Evolutionary conservation across 192 early-diverging fungal species (phyloP).

Genomic region (Coemansia sp.): DNA sequence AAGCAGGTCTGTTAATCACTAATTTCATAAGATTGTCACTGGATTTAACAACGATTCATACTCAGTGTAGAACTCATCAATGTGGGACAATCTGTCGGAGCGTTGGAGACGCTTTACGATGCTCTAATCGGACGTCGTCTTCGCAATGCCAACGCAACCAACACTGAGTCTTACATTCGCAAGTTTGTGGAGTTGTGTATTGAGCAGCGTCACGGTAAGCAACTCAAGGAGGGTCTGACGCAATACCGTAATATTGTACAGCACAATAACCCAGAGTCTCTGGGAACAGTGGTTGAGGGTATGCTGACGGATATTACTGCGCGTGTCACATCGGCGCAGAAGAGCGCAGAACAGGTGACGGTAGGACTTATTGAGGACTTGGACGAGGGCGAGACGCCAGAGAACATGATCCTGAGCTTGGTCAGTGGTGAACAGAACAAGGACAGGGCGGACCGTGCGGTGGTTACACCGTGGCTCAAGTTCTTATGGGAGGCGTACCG

Average conservation of each 20-base stretch:
- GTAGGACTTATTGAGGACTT: conserved; percentile 88
- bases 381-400: conserved; percentile 94
- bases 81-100: conserved; percentile 80
- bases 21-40: background rate
- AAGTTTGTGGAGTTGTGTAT: conserved; percentile 92
- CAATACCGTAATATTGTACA: conserved; percentile 99
- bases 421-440: conserved; percentile 92
- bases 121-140: conserved; percentile 89
- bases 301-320: conserved; percentile 86
- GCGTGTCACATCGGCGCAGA: conserved; percentile 88
- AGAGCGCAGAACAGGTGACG: conserved; percentile 84
- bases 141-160: conserved; percentile 71
- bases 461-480: conserved; percentile 98
- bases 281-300: conserved; percentile 83
- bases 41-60: conserved; percentile 48
- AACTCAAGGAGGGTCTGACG: conserved; percentile 91
- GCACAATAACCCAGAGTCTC: conserved; percentile 85
- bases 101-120: conserved; percentile 87
- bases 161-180: conserved; percentile 90
- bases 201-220: conserved; percentile 81
- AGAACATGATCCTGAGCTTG: conserved; percentile 93
- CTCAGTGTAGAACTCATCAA: conserved; percentile 62
- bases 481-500: conserved; percentile 99
- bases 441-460: conserved; percentile 95
- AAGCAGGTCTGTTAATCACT: background rate